Base-by-base conservation (phyloP, 2,329 filamentous ascomycete species). In the Rutstroemia sp. region DNA sequence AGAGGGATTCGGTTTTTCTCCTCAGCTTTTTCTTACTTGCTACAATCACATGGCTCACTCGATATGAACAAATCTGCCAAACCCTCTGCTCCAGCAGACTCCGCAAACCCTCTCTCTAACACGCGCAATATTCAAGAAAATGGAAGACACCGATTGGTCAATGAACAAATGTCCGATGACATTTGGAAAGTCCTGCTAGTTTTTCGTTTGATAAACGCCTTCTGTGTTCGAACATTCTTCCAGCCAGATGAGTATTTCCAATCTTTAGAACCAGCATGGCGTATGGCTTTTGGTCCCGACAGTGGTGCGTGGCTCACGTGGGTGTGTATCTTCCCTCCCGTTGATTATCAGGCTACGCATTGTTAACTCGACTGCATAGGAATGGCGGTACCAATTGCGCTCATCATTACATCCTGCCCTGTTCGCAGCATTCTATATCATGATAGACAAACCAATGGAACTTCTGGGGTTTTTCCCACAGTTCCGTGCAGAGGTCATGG, bases 221-320 rank as follows among this genome's bases (percentile, higher is more conserved):
- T 94, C 65, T 83, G 79, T 60, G 77, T 95, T 57, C 78, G 82
- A 62, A 97, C 94, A 19, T 99, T 96, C 71, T 99, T 99, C 74
- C 94, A 99, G 72, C 94, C 94, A 27, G 94, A 99, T 75, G 94
- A 99, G 72, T 97, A 90, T 76, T 99, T 94, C 68, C 94, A 99
- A 70, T 88, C 91, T 1, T 81, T 97, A 46, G 94, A 99, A 74
- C 92, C 94, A 53, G 94, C 94, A 63, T 97, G 92, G 92, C 78
- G 85, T 66, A 79, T 94, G 55, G 88, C 88, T 3, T 96, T 96
- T 77, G 92, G 92, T 21, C 68, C 76, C 2, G 70, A 78, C 14
- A 88, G 86, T 71, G 88, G 88, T 60, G 90, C 92, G 27, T 99
- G 92, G 90, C 79, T 96, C 67, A 99, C 94, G 61, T 99, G 94